Evolutionary conservation across 2,329 filamentous ascomycete genomes (phyloP), one percentile per base, ranked within the genome.

Genomic region (Colletotrichum sp.): DNA sequence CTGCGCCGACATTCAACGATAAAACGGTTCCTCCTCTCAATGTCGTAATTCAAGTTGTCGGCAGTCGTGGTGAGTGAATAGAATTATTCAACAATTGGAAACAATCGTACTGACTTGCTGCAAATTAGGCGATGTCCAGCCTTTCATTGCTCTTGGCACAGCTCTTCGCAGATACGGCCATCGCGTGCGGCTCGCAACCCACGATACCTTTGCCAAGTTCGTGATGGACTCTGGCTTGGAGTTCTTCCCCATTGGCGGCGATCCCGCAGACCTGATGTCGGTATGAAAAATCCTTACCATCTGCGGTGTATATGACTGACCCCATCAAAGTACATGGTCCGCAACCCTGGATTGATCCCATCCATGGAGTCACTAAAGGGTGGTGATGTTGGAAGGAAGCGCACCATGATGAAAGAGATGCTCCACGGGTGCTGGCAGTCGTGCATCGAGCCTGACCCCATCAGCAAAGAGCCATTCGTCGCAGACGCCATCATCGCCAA

Each of bases 201-300:
- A 88, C 69, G 85, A 87, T 73, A 87, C 86, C 2, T 91, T 91
- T 71, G 82, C 85, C 61, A 80, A 84, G 8, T 90, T 91, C 48
- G 88, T 91, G 2, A 80, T 82, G 10, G 81, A 85, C 10, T 83
- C 86, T 4, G 86, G 86, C 0, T 78, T 91, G 2, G 89, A 90
- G 70, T 91, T 91, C 77, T 90, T 86, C 76, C 82, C 84, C 1
- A 90, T 91, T 16, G 89, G 89, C 4, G 89, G 89, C 1, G 85
- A 90, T 66, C 89, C 89, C 1, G 83, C 86, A 8, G 83, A 86
- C 62, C 79, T 86, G 48, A 86, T 79, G 78, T 76, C 78, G 21
- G 76, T 88, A 81, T 68, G 79, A 8, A 2, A 0, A 18, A 38
- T 8, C 36, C 36, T 4, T 38, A 38, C 3, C 14, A 38, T 38